Evolutionary conservation across 495 filamentous ascomycete species (phyloP).

Genomic region (Geopyxis carbonaria): DNA sequence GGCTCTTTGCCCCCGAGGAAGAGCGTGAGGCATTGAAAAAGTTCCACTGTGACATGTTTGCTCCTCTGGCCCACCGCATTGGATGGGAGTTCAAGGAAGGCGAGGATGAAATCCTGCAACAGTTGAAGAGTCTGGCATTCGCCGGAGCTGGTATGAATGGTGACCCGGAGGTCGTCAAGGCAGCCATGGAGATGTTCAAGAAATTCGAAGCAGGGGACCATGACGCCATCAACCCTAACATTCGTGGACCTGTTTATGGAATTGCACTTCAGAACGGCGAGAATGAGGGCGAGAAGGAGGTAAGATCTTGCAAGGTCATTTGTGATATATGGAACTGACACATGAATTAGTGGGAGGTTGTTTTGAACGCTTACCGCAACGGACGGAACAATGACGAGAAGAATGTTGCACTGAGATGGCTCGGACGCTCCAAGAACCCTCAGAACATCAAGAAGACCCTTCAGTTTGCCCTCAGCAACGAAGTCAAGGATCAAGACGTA

Average conservation of each 20-base stretch:
- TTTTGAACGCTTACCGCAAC: conserved; percentile 67
- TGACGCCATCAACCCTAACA: conserved; percentile 55
- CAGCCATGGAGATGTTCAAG: conserved; percentile 56
- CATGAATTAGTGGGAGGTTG: conserved; percentile 46
- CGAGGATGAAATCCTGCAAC: conserved; percentile 79
- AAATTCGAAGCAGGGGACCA: conserved; percentile 51
- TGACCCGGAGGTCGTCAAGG: conserved; percentile 42
- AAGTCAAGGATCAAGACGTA: conserved; percentile 83
- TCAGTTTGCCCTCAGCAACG: conserved; percentile 51
- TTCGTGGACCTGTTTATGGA: conserved; percentile 50
- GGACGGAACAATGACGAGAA: conserved; percentile 85
- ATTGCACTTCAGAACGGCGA: conserved; percentile 51
- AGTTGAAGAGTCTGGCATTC: conserved; percentile 60
- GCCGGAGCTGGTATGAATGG: conserved; percentile 47
- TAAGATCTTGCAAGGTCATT: conserved; percentile 26
- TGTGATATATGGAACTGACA: neutral
- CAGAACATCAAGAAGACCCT: conserved; percentile 71
- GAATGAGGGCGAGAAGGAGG: conserved; percentile 44
- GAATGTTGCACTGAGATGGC: conserved; percentile 77
- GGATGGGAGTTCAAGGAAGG: conserved; percentile 74
- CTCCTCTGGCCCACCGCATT: conserved; percentile 59
- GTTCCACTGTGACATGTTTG: conserved; percentile 62
- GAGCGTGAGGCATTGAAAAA: conserved; percentile 57
- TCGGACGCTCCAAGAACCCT: conserved; percentile 62
- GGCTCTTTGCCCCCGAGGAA: conserved; percentile 69